Base-by-base conservation (phyloP, 1,139 yeast species). In the Debaryomyces robertsiae region DNA sequence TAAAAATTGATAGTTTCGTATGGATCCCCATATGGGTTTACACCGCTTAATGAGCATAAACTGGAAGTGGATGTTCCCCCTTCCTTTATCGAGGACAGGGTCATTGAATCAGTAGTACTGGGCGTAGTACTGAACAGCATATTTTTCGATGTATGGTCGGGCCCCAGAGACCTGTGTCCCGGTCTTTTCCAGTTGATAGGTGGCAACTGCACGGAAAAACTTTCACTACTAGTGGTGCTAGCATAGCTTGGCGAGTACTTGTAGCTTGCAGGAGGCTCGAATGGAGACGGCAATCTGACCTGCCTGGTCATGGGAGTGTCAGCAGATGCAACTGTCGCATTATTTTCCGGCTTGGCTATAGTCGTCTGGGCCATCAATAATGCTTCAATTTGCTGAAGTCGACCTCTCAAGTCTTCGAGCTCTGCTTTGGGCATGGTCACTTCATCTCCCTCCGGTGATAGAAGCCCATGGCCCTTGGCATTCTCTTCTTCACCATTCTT, bases 1-100 rank as follows among this genome's bases (percentile, higher is more conserved):
- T 62, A 73, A 41, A 76, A 70, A 44, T 73, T 67, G 32, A 75
- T 66, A 0, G 60, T 55, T 33, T 62, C 68, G 5, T 53, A 46
- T 2, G 49, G 51, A 27, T 49, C 47, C 15, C 47, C 51, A 43
- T 55, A 61, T 1, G 69, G 69, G 36, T 63, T 58, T 10, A 50
- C 16, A 28, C 35, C 28, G 17, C 9, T 14, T 7, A 38, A 30
- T 10, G 27, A 23, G 7, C 28, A 9, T 7, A 1, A 9, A 15
- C 27, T 25, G 7, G 27, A n/a, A 3, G 16, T 5, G 17, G 23
- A 23, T 4, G 28, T 14, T 13, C 36, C n/a, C 10, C 18, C n/a
- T 11, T 22, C 18, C n/a, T 15, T 22, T 7, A 29, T 33, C 2
- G 25, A 33, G 3, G 23, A 33, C 11, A 24, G 10, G 4, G 24